Conservation (phyloP, 2,329 filamentous ascomycete genomes). For the Endothia cerciana region DNA sequence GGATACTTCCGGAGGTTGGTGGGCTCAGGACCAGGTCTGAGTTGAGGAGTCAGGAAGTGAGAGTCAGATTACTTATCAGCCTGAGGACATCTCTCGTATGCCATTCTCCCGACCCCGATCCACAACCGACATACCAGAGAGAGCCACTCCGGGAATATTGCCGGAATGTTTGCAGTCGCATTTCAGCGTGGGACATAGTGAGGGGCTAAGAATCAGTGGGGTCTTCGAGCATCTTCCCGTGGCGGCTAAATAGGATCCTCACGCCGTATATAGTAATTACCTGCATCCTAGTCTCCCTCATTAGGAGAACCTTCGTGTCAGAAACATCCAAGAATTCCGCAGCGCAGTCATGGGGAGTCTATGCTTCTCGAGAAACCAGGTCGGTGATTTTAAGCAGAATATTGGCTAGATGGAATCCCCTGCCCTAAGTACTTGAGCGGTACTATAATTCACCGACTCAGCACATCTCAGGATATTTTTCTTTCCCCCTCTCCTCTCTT, state of each 20-base stretch:
- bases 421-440: background rate
- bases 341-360: too few species aligned
- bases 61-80: conserved; percentile 30
- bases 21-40: conserved; percentile 10
- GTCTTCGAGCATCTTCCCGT: background rate
- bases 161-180: conserved; percentile 1
- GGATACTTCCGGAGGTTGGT: background rate
- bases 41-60: conserved; percentile 31
- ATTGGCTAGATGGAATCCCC: background rate
- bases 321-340: background rate
- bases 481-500: too few species aligned
- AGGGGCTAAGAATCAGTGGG: conserved; percentile 12
- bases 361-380: background rate
- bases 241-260: conserved; percentile 13
- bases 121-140: background rate
- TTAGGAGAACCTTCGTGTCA: background rate
- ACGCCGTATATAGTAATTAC: background rate
- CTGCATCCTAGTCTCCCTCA: background rate
- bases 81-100: conserved; percentile 20
- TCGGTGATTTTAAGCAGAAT: background rate
- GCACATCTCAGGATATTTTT: background rate
- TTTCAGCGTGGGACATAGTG: background rate
- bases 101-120: conserved; percentile 24
- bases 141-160: conserved; percentile 2
- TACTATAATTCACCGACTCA: background rate